Conservation (phyloP, 2,329 filamentous ascomycete species). For the Aspergillus aculeatus region DNA sequence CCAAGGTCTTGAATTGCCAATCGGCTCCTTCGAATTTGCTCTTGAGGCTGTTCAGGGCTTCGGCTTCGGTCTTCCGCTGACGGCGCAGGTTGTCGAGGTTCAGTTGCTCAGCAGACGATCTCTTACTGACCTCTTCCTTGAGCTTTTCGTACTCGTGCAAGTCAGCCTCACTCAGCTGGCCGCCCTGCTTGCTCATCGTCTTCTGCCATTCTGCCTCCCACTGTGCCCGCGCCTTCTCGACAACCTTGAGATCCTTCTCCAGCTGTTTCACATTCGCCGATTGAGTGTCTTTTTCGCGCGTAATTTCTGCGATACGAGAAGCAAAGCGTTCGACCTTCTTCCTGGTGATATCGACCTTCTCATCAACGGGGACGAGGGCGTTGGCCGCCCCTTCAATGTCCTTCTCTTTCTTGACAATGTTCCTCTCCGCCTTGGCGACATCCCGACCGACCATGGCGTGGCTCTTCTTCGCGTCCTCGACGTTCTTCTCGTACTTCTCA, state of each 20-base stretch:
- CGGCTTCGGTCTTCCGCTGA: constrained; percentile 86
- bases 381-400: constrained; percentile 85
- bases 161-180: constrained; percentile 79
- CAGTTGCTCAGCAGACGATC: constrained; percentile 75
- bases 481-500: constrained; percentile 74
- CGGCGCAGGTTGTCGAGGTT: constrained; percentile 83
- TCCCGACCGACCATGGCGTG: constrained; percentile 74
- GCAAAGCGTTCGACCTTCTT: constrained; percentile 68
- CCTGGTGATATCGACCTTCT: constrained; percentile 80
- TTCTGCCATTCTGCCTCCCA: constrained; percentile 88
- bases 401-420: constrained; percentile 81
- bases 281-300: constrained; percentile 74
- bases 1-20: constrained; percentile 69
- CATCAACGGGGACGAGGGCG: constrained; percentile 81
- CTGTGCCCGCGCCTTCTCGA: constrained; percentile 85
- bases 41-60: constrained; percentile 83
- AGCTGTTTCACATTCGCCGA: constrained; percentile 67
- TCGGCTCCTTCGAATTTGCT: constrained; percentile 81
- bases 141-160: constrained; percentile 86
- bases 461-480: constrained; percentile 81
- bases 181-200: constrained; percentile 80
- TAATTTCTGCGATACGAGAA: constrained; percentile 66
- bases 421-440: constrained; percentile 76
- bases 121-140: constrained; percentile 78
- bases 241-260: constrained; percentile 74